Base-by-base conservation (phyloP, 83 land plant species). In the Diphasiastrum complanatum region DNA sequence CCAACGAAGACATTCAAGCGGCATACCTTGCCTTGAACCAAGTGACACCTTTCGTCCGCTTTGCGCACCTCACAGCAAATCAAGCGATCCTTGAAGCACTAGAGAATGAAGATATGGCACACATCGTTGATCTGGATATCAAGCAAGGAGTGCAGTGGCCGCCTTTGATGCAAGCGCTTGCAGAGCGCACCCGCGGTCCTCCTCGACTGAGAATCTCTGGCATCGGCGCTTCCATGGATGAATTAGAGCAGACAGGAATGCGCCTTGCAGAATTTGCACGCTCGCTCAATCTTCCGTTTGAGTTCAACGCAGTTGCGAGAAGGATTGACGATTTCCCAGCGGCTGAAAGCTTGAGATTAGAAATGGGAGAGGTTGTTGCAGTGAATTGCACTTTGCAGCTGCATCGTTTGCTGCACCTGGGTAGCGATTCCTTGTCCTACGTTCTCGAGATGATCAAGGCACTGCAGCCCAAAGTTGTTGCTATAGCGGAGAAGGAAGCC, bases 111-210 rank as follows among this genome's bases (percentile, higher is more conserved):
- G 50, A 78, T 6, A 40, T 77, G 2, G 62, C 78, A 28, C 89
- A 85, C 45, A 63, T 85, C n/a, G 53, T 85, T 16, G 89, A 85
- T 60, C 81, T 69, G 56, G 85, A 81, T 32, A 78, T 85, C 45
- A 75, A 68, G 81, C 80, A 85, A 32, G 89, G 89, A 6, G 49
- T 78, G 5, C 89, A 85, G 33, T 85, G 89, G 89, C 79, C 89
- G 0, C 68, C 85, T 1, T 56, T 85, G 33, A 81, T 85, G 80
- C 85, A 85, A 45, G 82, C 89, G 2, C 49, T 85, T 14, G 79
- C 47, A 2, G 45, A 67, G 36, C 47, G 79, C 4, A 57, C 47
- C 22, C 75, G 65, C 16, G 80, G 83, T 4, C 74, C 74, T 1
- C 81, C 83, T 5, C 84, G 73, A 41, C 70, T 84, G 51, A 41